Percentiles rank a stretch among this genome's conserved stretches.
phyloP scores from a whole-genome alignment of 257 asterid genomes.

The Solanum stenotomum region DNA sequence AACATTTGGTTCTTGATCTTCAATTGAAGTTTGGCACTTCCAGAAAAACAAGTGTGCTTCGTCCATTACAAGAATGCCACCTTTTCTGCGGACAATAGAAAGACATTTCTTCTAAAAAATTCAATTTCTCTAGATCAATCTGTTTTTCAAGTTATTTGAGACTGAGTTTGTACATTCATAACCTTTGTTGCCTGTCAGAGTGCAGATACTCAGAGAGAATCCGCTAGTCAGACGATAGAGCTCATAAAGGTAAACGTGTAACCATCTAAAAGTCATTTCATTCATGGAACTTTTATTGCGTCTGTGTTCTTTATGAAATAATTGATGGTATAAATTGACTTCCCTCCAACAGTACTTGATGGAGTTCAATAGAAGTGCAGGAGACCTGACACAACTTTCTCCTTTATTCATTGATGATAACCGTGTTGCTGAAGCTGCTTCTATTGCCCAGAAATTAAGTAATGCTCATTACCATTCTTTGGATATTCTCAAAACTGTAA shows the following conservation, averaged over 20 bases:
- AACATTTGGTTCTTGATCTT: not conserved
- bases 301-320: not conserved
- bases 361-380: slow-evolving; percentile 99
- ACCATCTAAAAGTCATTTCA: not conserved
- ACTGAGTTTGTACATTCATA: not conserved
- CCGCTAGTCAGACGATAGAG: slow-evolving; percentile 96
- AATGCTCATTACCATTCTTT: slow-evolving; percentile 22
- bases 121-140: not conserved
- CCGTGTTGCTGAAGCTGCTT: slow-evolving; percentile 98
- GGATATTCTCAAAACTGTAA: not conserved
- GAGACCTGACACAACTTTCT: slow-evolving; percentile 94
- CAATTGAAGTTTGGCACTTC: not conserved
- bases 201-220: slow-evolving; percentile 99
- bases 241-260: slow-evolving; percentile 66
- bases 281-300: not conserved
- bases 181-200: slow-evolving; percentile 33
- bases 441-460: slow-evolving; percentile 97
- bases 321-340: not conserved
- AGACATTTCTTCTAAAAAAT: not conserved
- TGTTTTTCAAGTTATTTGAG: not conserved
- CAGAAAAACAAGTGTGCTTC: not conserved
- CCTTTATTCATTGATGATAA: slow-evolving; percentile 94
- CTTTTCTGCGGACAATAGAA: not conserved
- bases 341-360: slow-evolving; percentile 74
- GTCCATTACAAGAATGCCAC: not conserved